phyloP scores from a whole-genome alignment of 108 stramenopile genomes.

The Pelagomonas calceolata region DNA sequence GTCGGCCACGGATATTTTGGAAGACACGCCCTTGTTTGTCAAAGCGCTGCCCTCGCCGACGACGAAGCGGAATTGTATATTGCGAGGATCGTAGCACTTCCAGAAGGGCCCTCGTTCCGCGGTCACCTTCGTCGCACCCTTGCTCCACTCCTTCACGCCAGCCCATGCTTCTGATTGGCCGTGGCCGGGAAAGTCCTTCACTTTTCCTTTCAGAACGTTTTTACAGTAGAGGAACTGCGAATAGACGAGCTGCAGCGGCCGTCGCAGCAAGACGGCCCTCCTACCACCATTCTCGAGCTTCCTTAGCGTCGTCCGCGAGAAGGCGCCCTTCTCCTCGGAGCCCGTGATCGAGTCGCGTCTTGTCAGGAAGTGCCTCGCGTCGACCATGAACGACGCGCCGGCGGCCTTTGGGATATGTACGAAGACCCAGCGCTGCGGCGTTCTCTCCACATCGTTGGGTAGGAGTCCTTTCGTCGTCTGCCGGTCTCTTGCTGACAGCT shows the following conservation, averaged over 20 bases:
- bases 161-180: too few species aligned
- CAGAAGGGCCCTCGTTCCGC: background rate
- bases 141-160: background rate
- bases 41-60: background rate
- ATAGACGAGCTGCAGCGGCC: background rate
- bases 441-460: too few species aligned
- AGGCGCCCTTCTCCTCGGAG: background rate
- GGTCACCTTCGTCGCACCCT: too few species aligned
- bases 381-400: background rate
- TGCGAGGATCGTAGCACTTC: background rate
- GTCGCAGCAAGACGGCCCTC: background rate
- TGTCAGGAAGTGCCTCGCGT: background rate
- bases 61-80: background rate
- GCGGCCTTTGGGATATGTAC: background rate
- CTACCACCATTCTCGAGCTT: background rate
- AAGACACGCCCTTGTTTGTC: background rate
- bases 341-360: background rate
- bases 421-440: background rate
- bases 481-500: too few species aligned
- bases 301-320: background rate
- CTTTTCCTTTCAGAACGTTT: background rate
- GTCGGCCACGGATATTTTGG: background rate
- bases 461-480: too few species aligned
- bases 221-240: constrained; percentile 1
- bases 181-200: background rate